Conservation (phyloP, 768 basidiomycete species). For the Boletus rufocinnamomeus region DNA sequence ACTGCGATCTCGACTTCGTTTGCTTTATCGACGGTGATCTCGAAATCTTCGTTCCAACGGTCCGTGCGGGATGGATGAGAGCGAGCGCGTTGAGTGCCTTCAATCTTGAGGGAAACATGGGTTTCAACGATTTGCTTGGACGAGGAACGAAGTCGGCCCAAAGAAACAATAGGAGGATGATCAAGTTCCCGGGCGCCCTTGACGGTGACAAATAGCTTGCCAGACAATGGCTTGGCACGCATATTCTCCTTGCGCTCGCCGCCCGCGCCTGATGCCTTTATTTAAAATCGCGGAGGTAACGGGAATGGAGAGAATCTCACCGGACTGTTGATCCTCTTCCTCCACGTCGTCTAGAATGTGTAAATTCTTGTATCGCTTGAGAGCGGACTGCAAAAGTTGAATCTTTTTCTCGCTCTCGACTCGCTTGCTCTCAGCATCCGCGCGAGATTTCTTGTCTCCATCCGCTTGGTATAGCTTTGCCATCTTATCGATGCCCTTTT, state of each 20-base stretch:
- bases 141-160: slow-evolving; percentile 68
- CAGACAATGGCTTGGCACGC: slow-evolving; percentile 91
- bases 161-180: slow-evolving; percentile 75
- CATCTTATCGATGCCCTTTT: slow-evolving; percentile 99
- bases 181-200: slow-evolving; percentile 93
- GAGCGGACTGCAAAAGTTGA: slow-evolving; percentile 84
- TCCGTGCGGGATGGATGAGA: slow-evolving; percentile 94
- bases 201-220: slow-evolving; percentile 85
- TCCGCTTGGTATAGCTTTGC: slow-evolving; percentile 94
- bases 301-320: slow-evolving; percentile 36
- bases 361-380: slow-evolving; percentile 95
- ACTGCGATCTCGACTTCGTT: slow-evolving; percentile 98
- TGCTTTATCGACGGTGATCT: slow-evolving; percentile 95
- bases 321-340: slow-evolving; percentile 75
- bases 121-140: slow-evolving; percentile 82
- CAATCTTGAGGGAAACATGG: slow-evolving; percentile 91
- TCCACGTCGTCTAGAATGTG: slow-evolving; percentile 89
- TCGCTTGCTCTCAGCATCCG: slow-evolving; percentile 91
- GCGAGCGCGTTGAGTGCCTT: slow-evolving; percentile 89
- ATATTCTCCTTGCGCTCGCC: slow-evolving; percentile 91
- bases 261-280: slow-evolving; percentile 51
- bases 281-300: slow-evolving; percentile 29
- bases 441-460: slow-evolving; percentile 94
- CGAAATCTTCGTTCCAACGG: slow-evolving; percentile 97
- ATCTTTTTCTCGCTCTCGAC: slow-evolving; percentile 97